These are phyloP conservation scores for Musa schizocarpa DNA, from an alignment of 176 grass and related monocot species.

Conservation along the genomic window DNA sequence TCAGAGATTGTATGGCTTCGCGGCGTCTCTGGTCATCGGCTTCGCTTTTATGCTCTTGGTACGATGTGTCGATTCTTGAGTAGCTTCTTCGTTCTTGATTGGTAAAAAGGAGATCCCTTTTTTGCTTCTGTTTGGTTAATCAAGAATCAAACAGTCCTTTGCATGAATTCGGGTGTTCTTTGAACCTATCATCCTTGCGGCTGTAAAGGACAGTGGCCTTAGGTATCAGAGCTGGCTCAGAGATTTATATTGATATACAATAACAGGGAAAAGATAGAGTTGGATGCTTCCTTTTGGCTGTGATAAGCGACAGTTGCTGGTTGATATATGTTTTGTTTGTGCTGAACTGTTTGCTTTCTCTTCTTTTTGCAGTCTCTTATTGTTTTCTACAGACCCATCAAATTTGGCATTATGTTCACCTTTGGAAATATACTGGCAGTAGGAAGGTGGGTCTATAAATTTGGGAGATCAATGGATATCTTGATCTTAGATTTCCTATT, in stretches of 20 bases:
- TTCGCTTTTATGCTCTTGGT: constrained; percentile 88
- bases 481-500: too few species aligned
- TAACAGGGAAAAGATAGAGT: background rate
- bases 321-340: background rate
- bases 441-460: constrained; percentile 50
- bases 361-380: constrained; percentile 50
- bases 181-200: too few species aligned
- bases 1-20: constrained; percentile 74
- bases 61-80: background rate
- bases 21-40: constrained; percentile 46
- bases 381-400: constrained; percentile 66
- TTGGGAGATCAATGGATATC: background rate
- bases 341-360: constrained; percentile 14
- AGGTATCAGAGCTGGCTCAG: too few species aligned
- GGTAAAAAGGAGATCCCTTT: too few species aligned
- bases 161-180: too few species aligned
- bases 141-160: too few species aligned
- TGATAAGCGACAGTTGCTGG: background rate
- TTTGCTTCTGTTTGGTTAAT: too few species aligned
- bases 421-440: constrained; percentile 87
- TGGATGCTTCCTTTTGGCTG: background rate
- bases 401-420: constrained; percentile 77
- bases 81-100: background rate
- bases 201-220: too few species aligned
- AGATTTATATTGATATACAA: too few species aligned